Conservation (phyloP, 1,139 yeast genomes). For the Zygosaccharomyces pseudobailii region DNA sequence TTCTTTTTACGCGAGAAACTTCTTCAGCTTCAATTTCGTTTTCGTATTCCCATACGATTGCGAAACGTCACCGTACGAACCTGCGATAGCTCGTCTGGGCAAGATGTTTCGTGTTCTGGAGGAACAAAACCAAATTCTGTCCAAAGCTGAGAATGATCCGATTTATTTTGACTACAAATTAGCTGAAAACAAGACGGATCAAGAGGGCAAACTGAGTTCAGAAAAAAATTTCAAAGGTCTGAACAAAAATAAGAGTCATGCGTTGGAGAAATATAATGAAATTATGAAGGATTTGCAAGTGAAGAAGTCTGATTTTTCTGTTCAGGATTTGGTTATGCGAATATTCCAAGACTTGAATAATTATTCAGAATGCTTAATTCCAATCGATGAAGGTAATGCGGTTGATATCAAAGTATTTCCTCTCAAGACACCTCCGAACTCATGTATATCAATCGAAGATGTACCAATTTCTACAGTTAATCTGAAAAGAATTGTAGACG, state of each 20-base stretch:
- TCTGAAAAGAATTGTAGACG: conserved; percentile 66
- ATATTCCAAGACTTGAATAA: conserved; percentile 88
- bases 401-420: conserved; percentile 92
- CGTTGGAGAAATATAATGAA: conserved; percentile 24
- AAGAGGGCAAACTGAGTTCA: conserved; percentile 6
- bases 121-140: conserved; percentile 76
- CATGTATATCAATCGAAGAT: conserved; percentile 52
- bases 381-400: conserved; percentile 83
- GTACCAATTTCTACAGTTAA: conserved; percentile 87
- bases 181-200: conserved; percentile 8
- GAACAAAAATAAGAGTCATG: conserved; percentile 9
- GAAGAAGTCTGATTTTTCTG: conserved; percentile 47
- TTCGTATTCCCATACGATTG: conserved; percentile 83
- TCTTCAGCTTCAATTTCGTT: conserved; percentile 87
- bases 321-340: conserved; percentile 80
- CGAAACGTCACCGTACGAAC: conserved; percentile 81
- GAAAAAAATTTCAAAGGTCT: conserved; percentile 7
- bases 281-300: conserved; percentile 27
- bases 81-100: conserved; percentile 78
- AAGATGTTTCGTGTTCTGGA: conserved; percentile 86
- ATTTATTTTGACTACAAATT: conserved; percentile 29
- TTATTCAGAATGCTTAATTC: conserved; percentile 92
- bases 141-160: conserved; percentile 42
- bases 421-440: conserved; percentile 78
- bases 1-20: conserved; percentile 75